Evolutionary conservation across 2,329 filamentous ascomycete genomes (phyloP).

Genomic region (Pseudogymnoascus sp.): DNA sequence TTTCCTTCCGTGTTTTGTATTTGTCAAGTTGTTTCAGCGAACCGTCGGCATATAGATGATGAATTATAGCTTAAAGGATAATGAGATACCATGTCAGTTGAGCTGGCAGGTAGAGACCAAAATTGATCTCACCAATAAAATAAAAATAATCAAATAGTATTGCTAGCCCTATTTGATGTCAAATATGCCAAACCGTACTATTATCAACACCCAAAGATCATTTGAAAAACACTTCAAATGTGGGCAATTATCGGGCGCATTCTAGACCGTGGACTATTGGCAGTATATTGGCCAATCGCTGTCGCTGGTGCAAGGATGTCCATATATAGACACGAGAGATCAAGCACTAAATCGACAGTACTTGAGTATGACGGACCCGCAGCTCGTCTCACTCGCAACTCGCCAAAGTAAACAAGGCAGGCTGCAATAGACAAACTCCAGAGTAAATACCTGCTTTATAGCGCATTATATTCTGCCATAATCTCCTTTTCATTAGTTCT

Average conservation of each 20-base stretch:
- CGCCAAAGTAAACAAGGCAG: constrained; percentile 1
- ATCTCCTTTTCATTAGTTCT: not conserved
- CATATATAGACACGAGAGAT: constrained; percentile 2
- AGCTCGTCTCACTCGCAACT: not conserved
- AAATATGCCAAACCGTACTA: not conserved
- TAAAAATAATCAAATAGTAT: not conserved
- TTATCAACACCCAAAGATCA: not conserved
- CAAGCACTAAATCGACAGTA: not conserved
- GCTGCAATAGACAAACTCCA: not conserved
- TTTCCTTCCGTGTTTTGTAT: not conserved
- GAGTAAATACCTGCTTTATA: constrained; percentile 2
- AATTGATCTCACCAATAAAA: not conserved
- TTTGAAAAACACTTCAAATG: not conserved
- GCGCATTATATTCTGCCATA: not conserved
- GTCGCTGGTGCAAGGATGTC: not conserved
- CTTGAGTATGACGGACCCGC: constrained; percentile 3
- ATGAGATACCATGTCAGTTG: constrained; percentile 2
- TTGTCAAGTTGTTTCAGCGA: constrained; percentile 7
- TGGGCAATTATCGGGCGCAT: not conserved
- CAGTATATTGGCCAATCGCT: not conserved
- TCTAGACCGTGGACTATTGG: not conserved
- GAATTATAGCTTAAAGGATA: constrained; percentile 3
- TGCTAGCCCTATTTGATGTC: not conserved
- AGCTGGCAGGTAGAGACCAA: not conserved
- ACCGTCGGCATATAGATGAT: constrained; percentile 2